Evolutionary conservation across 2,329 filamentous ascomycete species (phyloP).

Genomic region (Tolypocladium inflatum): DNA sequence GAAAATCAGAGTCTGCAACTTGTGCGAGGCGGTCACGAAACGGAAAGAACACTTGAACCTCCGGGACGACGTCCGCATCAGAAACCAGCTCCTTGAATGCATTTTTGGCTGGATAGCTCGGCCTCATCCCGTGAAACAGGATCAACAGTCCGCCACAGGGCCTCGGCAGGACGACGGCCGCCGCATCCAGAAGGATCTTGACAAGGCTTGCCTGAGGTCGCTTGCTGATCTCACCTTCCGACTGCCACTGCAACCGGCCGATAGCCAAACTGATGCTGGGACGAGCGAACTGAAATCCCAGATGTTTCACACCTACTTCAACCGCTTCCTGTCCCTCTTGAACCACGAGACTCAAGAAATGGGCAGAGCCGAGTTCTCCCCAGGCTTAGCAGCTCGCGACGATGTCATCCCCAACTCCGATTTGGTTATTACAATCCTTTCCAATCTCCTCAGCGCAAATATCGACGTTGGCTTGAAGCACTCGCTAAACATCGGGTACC

Average conservation of each 20-base stretch:
- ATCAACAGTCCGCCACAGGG: conserved; percentile 29
- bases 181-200: conserved; percentile 54
- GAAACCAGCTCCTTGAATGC: conserved; percentile 59
- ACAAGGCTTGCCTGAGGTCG: conserved; percentile 54
- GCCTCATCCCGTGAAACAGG: conserved; percentile 38
- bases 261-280: conserved; percentile 55
- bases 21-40: conserved; percentile 55
- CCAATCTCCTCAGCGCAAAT: conserved; percentile 60
- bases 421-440: conserved; percentile 57
- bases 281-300: conserved; percentile 60
- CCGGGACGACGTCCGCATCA: conserved; percentile 57
- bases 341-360: conserved; percentile 45
- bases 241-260: conserved; percentile 55
- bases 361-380: conserved; percentile 13
- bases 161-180: conserved; percentile 46
- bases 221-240: conserved; percentile 59
- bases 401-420: conserved; percentile 48
- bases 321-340: conserved; percentile 56
- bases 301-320: conserved; percentile 65
- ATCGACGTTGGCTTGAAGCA: conserved; percentile 64
- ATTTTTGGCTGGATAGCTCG: conserved; percentile 61
- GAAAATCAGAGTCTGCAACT: conserved; percentile 60
- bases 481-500: conserved; percentile 60
- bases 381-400: conserved; percentile 34
- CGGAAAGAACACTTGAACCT: conserved; percentile 61